Evolutionary conservation across 1,139 yeast species (phyloP), one percentile per base, ranked within the genome.

Genomic region (Zygoascus sp.): DNA sequence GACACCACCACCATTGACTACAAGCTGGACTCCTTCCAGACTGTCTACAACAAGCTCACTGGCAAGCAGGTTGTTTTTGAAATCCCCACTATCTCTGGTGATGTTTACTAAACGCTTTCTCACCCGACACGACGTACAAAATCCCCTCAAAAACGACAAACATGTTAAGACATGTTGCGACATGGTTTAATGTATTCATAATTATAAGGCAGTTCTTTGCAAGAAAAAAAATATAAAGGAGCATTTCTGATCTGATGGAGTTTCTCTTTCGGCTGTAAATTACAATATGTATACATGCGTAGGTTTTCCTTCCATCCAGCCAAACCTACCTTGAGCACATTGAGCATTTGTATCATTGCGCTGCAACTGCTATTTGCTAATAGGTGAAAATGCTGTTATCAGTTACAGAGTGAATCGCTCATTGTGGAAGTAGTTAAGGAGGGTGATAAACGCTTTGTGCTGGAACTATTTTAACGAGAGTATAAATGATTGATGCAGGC

Each of bases 11-110:
- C 90, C 72, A 92, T 92, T 70, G 98, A 92, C 79, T 89, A 92
- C 88, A 92, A 94, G 82, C 86, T 92, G 75, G 98, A 92, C 76
- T 88, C 98, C 64, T 92, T 92, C 96, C 96, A 90, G 81, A 87
- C 95, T 68, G 92, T 92, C 70, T 92, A 90, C 95, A 78, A 80
- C 79, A 90, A 90, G 81, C 88, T 92, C 76, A 92, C 98, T 69
- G 98, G 98, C 79, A 94, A 92, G 84, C 95, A 89, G 78, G 97
- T 92, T 78, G 95, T 89, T 69, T 92, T 92, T 72, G 97, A 90
- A 83, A 87, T 90, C 76, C 95, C 96, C 69, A 60, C 68, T 49
- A 55, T 61, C 56, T 66, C 62, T 70, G 83, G 79, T 64, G 84
- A 80, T 68, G 79, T 79, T 69, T 76, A 74, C 73, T 80, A 79